These are phyloP conservation scores for Mycena alexandri DNA, from an alignment of 768 basidiomycete species.

Conservation along the genomic window DNA sequence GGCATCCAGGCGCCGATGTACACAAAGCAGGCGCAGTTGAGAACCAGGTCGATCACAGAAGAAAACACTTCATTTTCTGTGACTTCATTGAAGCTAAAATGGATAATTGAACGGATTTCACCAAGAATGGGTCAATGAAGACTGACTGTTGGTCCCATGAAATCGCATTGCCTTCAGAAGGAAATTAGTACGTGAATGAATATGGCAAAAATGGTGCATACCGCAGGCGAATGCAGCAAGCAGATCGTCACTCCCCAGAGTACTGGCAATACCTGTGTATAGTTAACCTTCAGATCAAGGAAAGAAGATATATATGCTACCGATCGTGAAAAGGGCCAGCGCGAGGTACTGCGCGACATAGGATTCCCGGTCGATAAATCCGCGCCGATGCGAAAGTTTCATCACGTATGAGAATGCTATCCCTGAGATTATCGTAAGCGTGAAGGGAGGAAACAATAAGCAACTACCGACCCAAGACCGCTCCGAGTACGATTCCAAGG, in stretches of 20 bases:
- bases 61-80: conserved; percentile 91
- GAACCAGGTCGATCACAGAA: conserved; percentile 89
- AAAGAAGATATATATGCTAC: conserved; percentile 42
- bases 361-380: conserved; percentile 84
- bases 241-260: conserved; percentile 89
- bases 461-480: conserved; percentile 56
- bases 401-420: conserved; percentile 78
- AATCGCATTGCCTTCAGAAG: conserved; percentile 80
- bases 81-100: conserved; percentile 70
- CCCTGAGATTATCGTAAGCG: conserved; percentile 54
- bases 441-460: conserved; percentile 6
- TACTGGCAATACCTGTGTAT: conserved; percentile 64
- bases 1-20: conserved; percentile 93
- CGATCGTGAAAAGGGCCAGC: conserved; percentile 79
- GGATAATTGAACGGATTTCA: too few species aligned
- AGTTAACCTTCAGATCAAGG: background rate
- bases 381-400: conserved; percentile 72
- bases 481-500: conserved; percentile 78
- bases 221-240: conserved; percentile 91
- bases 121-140: too few species aligned
- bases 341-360: conserved; percentile 89
- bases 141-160: conserved; percentile 84
- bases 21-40: conserved; percentile 85
- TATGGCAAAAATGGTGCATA: conserved; percentile 42
- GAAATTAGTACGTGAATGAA: conserved; percentile 5